These are phyloP conservation scores for Phytophthora tentaculata DNA, from an alignment of 352 stramenopile genomes.

Conservation along the genomic window DNA sequence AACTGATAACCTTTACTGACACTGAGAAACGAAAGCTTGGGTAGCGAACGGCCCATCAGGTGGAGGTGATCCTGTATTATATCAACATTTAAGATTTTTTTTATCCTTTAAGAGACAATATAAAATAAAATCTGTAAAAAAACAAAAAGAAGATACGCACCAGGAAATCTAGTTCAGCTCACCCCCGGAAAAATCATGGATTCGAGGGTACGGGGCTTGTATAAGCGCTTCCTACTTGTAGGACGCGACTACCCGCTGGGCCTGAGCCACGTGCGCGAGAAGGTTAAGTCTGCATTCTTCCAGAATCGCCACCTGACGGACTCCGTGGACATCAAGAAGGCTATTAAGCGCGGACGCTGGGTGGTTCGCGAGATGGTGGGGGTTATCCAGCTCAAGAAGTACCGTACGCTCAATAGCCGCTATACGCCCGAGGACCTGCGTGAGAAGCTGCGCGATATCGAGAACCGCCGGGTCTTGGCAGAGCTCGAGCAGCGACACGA, in stretches of 20 bases:
- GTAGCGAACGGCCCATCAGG: too few species aligned
- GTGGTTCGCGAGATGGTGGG: constrained; percentile 96
- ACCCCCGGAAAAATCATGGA: constrained; percentile 72
- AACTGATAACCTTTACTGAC: too few species aligned
- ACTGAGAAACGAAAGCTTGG: too few species aligned
- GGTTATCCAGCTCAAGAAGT: constrained; percentile 98
- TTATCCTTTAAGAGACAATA: too few species aligned
- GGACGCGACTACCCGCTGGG: constrained; percentile 95
- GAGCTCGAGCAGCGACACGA: constrained; percentile 13
- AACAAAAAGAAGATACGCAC: too few species aligned
- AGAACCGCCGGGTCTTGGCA: constrained; percentile 40
- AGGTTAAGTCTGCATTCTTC: constrained; percentile 92
- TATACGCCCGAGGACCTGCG: constrained; percentile 89
- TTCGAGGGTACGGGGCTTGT: constrained; percentile 94
- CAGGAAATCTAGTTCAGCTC: too few species aligned
- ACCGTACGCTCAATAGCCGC: constrained; percentile 93
- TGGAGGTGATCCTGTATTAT: too few species aligned
- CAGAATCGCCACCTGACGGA: constrained; percentile 82
- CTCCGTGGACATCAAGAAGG: constrained; percentile 87
- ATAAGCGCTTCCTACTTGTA: constrained; percentile 95
- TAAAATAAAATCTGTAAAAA: too few species aligned
- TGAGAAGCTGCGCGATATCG: constrained; percentile 61
- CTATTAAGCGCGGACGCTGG: constrained; percentile 93
- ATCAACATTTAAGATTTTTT: too few species aligned
- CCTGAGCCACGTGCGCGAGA: constrained; percentile 90